Base-by-base conservation (phyloP, 1,284 basidiomycete species). In the Mycocalia duriaeana region DNA sequence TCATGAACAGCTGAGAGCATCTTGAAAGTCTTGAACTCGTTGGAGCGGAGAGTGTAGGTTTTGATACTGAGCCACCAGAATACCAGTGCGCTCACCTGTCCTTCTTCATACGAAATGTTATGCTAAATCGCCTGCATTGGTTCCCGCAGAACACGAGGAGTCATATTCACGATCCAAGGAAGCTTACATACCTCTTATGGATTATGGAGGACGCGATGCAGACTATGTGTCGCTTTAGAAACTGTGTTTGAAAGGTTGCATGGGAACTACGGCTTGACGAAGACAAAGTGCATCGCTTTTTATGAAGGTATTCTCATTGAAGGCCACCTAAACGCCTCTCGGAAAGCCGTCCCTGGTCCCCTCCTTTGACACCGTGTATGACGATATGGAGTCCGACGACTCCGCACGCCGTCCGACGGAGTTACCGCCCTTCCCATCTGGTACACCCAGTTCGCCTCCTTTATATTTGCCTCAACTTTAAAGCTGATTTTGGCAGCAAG, bases 161-260 rank as follows among this genome's bases (percentile, higher is more conserved):
- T 88, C 5, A 87, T 90, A 51, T 89, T 90, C 64, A 90, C 87
- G 35, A 87, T 86, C 0, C 84, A 85, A 3, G 87, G 87, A 90
- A 66, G 85, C 85, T 22, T 89, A 86, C 60, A 90, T 86, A 25
- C 87, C 85, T 3, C 88, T 89, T 1, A 48, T 45, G 52, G 52
- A 53, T 52, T 54, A 53, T 61, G 52, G 51, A 47, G 54, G 49
- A 52, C 46, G 46, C 44, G 16, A 16, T n/a, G 13, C n/a, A 22
- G 28, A 16, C 11, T 49, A 52, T 54, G 53, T 55, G 55, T 61
- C 57, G 48, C 53, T 58, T 50, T 44, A 52, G 89, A 89, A 91
- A 65, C 64, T 79, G 39, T 72, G 42, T 70, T 91, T 54, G 81
- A 85, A 64, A 89, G 89, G 64, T 65, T 91, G 26, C 71, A 76